Percentiles rank a stretch among this genome's conserved stretches.
Conservation (phyloP, 495 filamentous ascomycete genomes). For the Neurospora sp. region DNA sequence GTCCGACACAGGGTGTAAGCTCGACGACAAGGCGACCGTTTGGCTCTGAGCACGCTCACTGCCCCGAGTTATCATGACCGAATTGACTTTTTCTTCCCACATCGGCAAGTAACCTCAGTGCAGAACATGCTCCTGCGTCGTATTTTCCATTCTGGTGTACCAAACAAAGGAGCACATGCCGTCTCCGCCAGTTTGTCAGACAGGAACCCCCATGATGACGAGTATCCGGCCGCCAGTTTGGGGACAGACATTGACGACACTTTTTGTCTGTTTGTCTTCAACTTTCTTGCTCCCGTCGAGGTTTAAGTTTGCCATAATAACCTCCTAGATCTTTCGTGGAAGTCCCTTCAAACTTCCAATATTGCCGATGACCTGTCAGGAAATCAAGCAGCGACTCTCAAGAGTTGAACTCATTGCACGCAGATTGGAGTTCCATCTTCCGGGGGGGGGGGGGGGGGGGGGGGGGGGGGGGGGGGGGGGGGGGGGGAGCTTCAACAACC, state of each 20-base stretch:
- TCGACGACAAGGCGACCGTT: constrained; percentile 1
- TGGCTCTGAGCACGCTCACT: constrained; percentile 1
- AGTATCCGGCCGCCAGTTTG: background rate
- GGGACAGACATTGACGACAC: background rate
- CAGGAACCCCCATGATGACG: background rate
- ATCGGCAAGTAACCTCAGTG: background rate
- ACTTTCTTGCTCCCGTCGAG: background rate
- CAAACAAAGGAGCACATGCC: background rate
- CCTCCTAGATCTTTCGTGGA: background rate
- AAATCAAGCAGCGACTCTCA: background rate
- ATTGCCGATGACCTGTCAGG: background rate
- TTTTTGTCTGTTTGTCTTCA: background rate
- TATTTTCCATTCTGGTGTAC: background rate
- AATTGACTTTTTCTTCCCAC: background rate
- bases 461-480: too few species aligned
- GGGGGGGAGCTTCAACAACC: background rate
- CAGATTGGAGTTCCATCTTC: background rate
- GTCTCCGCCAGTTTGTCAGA: background rate
- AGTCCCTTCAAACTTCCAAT: background rate
- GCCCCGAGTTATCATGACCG: background rate
- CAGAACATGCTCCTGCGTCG: background rate
- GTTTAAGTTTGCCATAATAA: background rate
- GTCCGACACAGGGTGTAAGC: background rate
- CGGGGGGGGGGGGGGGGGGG: background rate
- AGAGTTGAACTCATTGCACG: background rate